These are phyloP conservation scores for Lichtheimia ramosa DNA, from an alignment of 371 early-diverging fungal species.

Conservation along the genomic window DNA sequence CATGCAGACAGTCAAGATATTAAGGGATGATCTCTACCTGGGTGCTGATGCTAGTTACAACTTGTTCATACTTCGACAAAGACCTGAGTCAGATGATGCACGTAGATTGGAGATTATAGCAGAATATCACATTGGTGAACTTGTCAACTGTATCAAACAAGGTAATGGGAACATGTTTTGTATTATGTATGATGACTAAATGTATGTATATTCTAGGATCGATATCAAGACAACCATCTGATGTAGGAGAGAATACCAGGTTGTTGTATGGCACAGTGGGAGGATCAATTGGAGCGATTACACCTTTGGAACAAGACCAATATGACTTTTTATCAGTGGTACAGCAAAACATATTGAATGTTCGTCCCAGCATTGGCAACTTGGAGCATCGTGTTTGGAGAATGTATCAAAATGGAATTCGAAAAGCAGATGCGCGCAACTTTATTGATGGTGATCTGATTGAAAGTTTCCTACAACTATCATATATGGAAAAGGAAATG, in stretches of 20 bases:
- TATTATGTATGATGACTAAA: conserved; percentile 48
- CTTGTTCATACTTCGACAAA: conserved; percentile 59
- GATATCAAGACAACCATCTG: neutral
- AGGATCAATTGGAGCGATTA: conserved; percentile 80
- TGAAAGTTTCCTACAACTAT: conserved; percentile 71
- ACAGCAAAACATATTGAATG: conserved; percentile 61
- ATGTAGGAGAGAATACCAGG: neutral
- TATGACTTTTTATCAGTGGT: conserved; percentile 62
- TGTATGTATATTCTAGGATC: neutral
- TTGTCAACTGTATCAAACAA: conserved; percentile 72
- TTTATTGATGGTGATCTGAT: conserved; percentile 92
- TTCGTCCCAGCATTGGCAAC: conserved; percentile 58
- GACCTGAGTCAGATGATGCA: conserved; percentile 35
- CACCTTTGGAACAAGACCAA: conserved; percentile 57
- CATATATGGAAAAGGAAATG: conserved; percentile 38
- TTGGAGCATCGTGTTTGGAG: conserved; percentile 70
- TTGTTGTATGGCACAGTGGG: conserved; percentile 76
- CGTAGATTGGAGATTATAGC: conserved; percentile 61
- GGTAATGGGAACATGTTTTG: conserved; percentile 36
- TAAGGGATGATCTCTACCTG: conserved; percentile 63
- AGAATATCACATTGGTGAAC: conserved; percentile 81
- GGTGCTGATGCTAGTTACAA: conserved; percentile 65
- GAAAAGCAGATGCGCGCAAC: conserved; percentile 41
- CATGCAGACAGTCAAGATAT: conserved; percentile 67
- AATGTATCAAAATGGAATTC: conserved; percentile 51